Percentiles rank a stretch among this genome's conserved stretches.
phyloP scores from a whole-genome alignment of 2,329 filamentous ascomycete species.

The Colletotrichum cereale region DNA sequence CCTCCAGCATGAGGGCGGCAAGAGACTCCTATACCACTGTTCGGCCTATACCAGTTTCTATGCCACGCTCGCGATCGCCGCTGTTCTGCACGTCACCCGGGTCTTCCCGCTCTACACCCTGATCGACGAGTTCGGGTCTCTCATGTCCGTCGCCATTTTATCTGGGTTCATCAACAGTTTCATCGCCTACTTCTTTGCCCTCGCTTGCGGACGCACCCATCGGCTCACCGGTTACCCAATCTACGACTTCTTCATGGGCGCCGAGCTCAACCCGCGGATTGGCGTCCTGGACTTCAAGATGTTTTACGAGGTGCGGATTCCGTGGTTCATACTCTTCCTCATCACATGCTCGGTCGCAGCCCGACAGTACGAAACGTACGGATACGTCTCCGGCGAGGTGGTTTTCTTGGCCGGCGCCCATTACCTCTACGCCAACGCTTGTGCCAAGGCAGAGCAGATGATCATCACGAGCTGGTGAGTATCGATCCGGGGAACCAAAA shows the following conservation, averaged over 20 bases:
- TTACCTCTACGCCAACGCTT: constrained; percentile 86
- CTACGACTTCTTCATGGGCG: constrained; percentile 94
- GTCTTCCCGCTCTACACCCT: constrained; percentile 85
- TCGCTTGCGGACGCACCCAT: constrained; percentile 64
- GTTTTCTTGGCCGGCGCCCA: constrained; percentile 82
- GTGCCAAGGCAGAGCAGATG: constrained; percentile 84
- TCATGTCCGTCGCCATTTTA: constrained; percentile 86
- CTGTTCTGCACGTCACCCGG: constrained; percentile 76
- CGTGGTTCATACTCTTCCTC: constrained; percentile 87
- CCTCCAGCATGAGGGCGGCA: constrained; percentile 79
- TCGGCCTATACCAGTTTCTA: constrained; percentile 84
- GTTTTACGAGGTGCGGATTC: constrained; percentile 89
- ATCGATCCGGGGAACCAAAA: no score
- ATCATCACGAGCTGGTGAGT: constrained; percentile 75
- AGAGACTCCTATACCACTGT: constrained; percentile 87
- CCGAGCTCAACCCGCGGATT: constrained; percentile 86
- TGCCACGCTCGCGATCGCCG: constrained; percentile 75
- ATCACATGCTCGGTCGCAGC: constrained; percentile 76
- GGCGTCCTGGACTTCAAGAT: constrained; percentile 91
- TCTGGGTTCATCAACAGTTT: constrained; percentile 82
- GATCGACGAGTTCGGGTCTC: constrained; percentile 86
- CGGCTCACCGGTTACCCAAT: constrained; percentile 68
- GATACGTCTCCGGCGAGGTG: constrained; percentile 81
- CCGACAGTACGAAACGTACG: constrained; percentile 81
- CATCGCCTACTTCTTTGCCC: constrained; percentile 78